A percentile compares a stretch with the other conserved stretches of the same genome.
Conservation (phyloP, 2,329 filamentous ascomycete genomes). For the Hysterium pulicare region DNA sequence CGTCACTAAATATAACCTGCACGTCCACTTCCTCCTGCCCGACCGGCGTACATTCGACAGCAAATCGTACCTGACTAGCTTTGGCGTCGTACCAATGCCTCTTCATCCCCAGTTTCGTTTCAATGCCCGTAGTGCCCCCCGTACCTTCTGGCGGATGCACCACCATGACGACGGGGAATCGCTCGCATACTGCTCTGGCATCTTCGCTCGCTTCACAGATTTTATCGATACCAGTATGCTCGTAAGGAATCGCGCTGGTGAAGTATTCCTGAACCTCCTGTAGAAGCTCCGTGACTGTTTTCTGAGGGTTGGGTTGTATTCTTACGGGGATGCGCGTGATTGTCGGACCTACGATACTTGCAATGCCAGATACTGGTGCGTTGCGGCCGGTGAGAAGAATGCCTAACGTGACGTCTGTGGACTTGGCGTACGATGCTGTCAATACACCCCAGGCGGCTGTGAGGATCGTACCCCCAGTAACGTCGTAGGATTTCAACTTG, state of each 20-base stretch:
- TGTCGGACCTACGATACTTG: slow-evolving; percentile 59
- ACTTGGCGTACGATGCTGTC: slow-evolving; percentile 53
- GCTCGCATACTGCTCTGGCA: no score
- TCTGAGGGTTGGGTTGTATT: slow-evolving; percentile 42
- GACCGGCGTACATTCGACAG: no score
- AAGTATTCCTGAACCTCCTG: slow-evolving; percentile 56
- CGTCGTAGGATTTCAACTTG: no score
- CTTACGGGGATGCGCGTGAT: slow-evolving; percentile 59
- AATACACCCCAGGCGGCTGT: slow-evolving; percentile 59
- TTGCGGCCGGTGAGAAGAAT: slow-evolving; percentile 58
- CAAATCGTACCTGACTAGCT: no score
- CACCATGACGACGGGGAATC: no score
- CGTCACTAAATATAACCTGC: no score
- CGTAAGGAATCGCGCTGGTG: slow-evolving; percentile 58
- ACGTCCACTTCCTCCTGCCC: no score
- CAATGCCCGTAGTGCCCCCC: no score
- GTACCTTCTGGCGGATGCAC: no score
- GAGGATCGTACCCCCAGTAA: slow-evolving; percentile 51
- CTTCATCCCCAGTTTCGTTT: no score
- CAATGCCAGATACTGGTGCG: slow-evolving; percentile 44
- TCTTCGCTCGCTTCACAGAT: no score
- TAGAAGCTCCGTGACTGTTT: slow-evolving; percentile 52
- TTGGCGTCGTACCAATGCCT: no score
- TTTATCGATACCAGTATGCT: slow-evolving; percentile 61
- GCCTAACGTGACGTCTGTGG: slow-evolving; percentile 56